phyloP scores from a whole-genome alignment of 495 filamentous ascomycete species.

The Aeminium ludgeri region DNA sequence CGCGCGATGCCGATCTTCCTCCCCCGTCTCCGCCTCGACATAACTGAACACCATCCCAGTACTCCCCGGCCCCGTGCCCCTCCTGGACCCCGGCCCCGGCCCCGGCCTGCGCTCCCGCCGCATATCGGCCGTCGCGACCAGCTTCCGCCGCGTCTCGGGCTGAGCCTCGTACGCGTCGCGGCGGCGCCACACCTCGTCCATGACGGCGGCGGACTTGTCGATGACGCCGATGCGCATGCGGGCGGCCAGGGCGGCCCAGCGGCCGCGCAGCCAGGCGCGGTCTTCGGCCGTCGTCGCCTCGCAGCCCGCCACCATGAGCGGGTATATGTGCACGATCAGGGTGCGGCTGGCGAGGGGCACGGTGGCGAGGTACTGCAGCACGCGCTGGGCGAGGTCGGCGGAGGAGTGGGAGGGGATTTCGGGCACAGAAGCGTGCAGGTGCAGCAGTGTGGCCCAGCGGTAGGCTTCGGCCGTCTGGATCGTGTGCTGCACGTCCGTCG shows the following conservation, averaged over 20 bases:
- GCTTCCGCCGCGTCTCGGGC: constrained; percentile 3
- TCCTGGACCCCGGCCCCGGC: background rate
- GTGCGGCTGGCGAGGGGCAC: constrained; percentile 47
- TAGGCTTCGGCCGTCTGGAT: constrained; percentile 62
- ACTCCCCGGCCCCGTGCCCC: constrained; percentile 6
- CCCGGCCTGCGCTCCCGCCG: constrained; percentile 3
- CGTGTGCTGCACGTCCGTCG: constrained; percentile 46
- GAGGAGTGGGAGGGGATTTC: constrained; percentile 47
- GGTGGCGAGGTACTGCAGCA: constrained; percentile 43
- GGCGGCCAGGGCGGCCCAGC: constrained; percentile 46
- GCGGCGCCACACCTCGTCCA: constrained; percentile 38
- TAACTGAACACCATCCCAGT: constrained; percentile 16
- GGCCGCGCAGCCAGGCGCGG: constrained; percentile 48
- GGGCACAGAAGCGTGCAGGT: constrained; percentile 63
- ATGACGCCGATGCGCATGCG: constrained; percentile 58
- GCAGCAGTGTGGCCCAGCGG: constrained; percentile 56
- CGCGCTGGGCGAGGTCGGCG: constrained; percentile 43
- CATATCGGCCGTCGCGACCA: constrained; percentile 13
- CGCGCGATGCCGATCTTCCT: background rate
- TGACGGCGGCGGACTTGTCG: constrained; percentile 43
- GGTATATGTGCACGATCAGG: constrained; percentile 63
- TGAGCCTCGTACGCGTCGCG: constrained; percentile 32
- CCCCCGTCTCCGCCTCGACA: constrained; percentile 7
- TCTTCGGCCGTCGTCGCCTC: constrained; percentile 46
- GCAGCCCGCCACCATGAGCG: constrained; percentile 54